Evolutionary conservation across 1,284 basidiomycete species (phyloP), one percentile per base, ranked within the genome.

Genomic region (Trametes hirsuta): DNA sequence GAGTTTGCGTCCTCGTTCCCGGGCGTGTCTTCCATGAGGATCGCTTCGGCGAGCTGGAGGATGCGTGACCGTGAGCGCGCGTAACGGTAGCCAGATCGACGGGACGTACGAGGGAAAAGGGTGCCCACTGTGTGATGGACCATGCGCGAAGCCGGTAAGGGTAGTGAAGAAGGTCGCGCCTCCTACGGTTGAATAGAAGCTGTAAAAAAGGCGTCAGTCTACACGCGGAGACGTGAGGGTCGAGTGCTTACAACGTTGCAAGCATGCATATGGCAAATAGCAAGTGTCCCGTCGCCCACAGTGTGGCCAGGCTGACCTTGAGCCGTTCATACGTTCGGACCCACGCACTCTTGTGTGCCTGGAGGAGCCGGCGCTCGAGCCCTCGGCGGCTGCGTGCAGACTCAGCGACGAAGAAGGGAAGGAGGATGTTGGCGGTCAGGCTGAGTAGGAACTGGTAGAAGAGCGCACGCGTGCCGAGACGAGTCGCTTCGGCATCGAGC

Each of bases 381-480:
- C 66, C 62, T 57, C 58, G 65, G 45, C 68, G 71, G 64, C 62
- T 61, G 47, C 64, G 69, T 53, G 56, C 65, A 11, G 71, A 68
- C 58, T 73, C 71, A 46, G 65, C 71, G 5, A 95, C 84, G 59
- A 95, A 83, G 47, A 85, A 81, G 0, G 96, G 96, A 11, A 95
- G 75, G 24, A 89, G 66, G 50, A 94, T 73, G 56, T 92, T 95
- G 11, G 86, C 79, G 9, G 79, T 65, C 11, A 98, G 81, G 3
- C 90, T 83, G 10, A 96, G 75, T 11, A 94, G 51, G 0, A 94
- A 82, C 48, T 88, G 88, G 68, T 84, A 87, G 71, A 97, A 89
- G 52, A 97, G 78, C 0, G 95, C 93, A 18, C 90, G 84, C 1
- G 94, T 89, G 18, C 95, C 96, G 2, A 91, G 81, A 3, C 95